Evolutionary conservation across 1,139 yeast genomes (phyloP), one percentile per base, ranked within the genome.

Genomic region (Saccharomyces uvarum): DNA sequence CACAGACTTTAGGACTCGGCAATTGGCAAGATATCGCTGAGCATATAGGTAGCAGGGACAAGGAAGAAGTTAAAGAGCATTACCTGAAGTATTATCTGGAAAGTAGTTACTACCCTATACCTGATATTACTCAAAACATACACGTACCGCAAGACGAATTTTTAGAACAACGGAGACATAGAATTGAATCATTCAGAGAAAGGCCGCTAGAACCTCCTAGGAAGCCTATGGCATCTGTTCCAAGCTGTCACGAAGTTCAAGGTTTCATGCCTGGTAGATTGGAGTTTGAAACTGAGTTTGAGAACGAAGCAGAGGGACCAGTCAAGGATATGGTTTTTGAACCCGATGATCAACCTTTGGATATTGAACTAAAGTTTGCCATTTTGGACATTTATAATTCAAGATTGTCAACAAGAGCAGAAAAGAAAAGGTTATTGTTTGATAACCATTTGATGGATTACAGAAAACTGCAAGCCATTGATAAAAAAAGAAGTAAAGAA

Each of bases 181-280:
- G 99, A 56, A 75, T 93, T 50, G 96, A 90, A 59, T 77, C 75
- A 13, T 78, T 82, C 53, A 77, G 91, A 55, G 86, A 82, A 59
- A 77, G 81, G 61, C 89, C 90, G 28, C 66, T 82, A 53, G 90
- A 91, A 9, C 93, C 95, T 24, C 90, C 91, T 54, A 82, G 85
- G 55, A 91, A 90, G 68, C 89, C 95, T 1, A 84, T 87, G 51
- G 91, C 97, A 0, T 88, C 97, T 9, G 95, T 88, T 7, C 99
- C 99, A 0, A 79, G 95, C 53, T 91, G 98, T 73, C 98, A 95
- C 68, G 98, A 95, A 66, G 83, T 93, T 58, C 98, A 93, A 71
- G 98, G 97, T 2, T 93, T 85, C 69, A 93, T 95, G 99, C 99
- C 99, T 41, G 99, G 99, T 50, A 81, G 99, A 64, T 76, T 93